Conservation (phyloP, 306 rosid species). For the Begonia fuchsioides region DNA sequence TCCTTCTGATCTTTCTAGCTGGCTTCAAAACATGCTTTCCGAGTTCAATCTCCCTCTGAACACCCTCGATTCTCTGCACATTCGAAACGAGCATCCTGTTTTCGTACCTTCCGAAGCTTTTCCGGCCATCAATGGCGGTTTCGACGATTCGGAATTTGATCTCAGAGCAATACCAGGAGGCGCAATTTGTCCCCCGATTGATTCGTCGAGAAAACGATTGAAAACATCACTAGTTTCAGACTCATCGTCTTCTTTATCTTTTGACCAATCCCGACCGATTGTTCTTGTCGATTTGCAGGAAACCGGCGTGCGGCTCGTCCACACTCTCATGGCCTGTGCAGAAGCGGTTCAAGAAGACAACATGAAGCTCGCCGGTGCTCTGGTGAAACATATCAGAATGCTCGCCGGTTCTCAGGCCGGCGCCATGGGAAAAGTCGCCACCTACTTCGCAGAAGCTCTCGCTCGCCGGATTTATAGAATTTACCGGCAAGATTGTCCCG, state of each 20-base stretch:
- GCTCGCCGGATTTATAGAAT: constrained; percentile 40
- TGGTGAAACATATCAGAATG: too few relatives aligned
- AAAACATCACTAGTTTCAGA: constrained; percentile 8
- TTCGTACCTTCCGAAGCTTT: constrained; percentile 10
- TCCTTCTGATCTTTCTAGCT: too few relatives aligned
- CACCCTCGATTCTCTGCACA: constrained; percentile 1
- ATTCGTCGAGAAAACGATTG: constrained; percentile 20
- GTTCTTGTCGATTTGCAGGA: constrained; percentile 58
- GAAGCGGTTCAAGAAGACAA: constrained; percentile 58
- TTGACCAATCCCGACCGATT: constrained; percentile 36
- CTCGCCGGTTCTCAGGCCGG: constrained; percentile 60
- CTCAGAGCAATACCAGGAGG: constrained; percentile 69
- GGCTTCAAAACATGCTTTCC: too few relatives aligned
- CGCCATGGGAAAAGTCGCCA: constrained; percentile 68
- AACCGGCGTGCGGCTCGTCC: constrained; percentile 69
- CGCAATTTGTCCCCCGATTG: constrained; percentile 24
- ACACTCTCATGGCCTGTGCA: constrained; percentile 65
- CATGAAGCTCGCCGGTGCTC: constrained; percentile 42
- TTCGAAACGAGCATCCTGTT: constrained; percentile 14
- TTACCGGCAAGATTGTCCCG: constrained; percentile 27
- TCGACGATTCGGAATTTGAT: constrained; percentile 68
- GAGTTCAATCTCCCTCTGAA: constrained; percentile 43
- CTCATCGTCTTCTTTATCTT: neutral
- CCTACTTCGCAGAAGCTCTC: constrained; percentile 51
- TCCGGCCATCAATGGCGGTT: constrained; percentile 5